Evolutionary conservation across 805 yeast genomes (phyloP).

Genomic region (Candida ficus): DNA sequence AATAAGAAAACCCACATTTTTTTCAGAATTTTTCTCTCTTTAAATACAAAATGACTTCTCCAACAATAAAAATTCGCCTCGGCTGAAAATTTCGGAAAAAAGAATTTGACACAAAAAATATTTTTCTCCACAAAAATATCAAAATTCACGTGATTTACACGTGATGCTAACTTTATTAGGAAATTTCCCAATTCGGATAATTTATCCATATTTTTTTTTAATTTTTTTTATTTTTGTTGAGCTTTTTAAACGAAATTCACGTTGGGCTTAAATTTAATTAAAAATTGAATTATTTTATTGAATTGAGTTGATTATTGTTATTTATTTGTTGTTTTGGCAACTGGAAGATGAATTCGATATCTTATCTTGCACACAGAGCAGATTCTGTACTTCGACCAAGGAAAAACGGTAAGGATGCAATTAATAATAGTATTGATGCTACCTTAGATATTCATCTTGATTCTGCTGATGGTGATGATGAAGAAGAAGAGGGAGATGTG

Average conservation of each 20-base stretch:
- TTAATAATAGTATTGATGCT: background rate
- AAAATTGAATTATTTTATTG: background rate
- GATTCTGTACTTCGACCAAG: constrained; percentile 19
- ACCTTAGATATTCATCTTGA: too few species aligned
- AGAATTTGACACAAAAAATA: constrained; percentile 2
- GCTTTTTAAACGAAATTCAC: background rate
- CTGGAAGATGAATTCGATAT: constrained; percentile 23
- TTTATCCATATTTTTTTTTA: background rate
- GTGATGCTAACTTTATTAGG: background rate
- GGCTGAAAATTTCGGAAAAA: background rate
- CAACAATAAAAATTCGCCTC: background rate
- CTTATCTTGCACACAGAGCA: constrained; percentile 22
- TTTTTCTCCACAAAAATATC: background rate
- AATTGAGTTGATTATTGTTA: background rate
- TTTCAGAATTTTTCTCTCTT: background rate
- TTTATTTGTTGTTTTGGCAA: background rate
- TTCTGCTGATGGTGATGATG: too few species aligned
- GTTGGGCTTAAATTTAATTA: background rate
- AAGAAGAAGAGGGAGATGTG: background rate
- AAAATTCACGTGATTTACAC: background rate
- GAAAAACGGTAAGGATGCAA: background rate
- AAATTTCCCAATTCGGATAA: background rate
- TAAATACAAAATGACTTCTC: background rate
- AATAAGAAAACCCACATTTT: too few species aligned
- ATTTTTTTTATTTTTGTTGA: background rate